Evolutionary conservation across 164 flowering plant genomes (phyloP).

Genomic region (Aristolochia californica): DNA sequence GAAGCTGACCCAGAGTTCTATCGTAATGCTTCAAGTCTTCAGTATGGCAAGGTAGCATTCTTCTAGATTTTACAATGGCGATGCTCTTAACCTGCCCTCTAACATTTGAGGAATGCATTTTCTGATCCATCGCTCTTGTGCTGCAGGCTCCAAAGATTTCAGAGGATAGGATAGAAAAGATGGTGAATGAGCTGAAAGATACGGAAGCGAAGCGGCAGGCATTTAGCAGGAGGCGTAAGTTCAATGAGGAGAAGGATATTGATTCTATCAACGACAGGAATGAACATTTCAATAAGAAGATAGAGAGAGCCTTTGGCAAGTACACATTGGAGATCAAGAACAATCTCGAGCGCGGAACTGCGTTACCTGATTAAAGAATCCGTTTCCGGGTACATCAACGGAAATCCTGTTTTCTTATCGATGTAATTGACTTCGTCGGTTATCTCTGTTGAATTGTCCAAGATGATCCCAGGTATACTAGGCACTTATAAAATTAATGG

Average conservation of each 20-base stretch:
- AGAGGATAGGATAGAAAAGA: slow-evolving; percentile 73
- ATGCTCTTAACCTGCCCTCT: not conserved
- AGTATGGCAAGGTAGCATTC: slow-evolving; percentile 74
- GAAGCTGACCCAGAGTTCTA: slow-evolving; percentile 97
- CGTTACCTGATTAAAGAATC: slow-evolving; percentile 68
- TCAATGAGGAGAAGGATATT: slow-evolving; percentile 88
- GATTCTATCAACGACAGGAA: slow-evolving; percentile 98
- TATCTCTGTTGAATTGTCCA: too few relatives aligned
- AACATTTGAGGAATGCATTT: not conserved
- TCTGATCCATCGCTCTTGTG: not conserved
- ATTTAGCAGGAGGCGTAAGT: slow-evolving; percentile 88
- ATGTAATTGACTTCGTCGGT: too few relatives aligned
- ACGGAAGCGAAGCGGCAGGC: slow-evolving; percentile 40
- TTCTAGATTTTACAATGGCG: not conserved
- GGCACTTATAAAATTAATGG: too few relatives aligned
- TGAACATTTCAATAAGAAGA: slow-evolving; percentile 99
- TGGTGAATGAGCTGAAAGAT: slow-evolving; percentile 86
- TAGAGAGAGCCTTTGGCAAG: slow-evolving; percentile 94
- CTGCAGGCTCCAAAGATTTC: slow-evolving; percentile 55
- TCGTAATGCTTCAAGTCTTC: slow-evolving; percentile 94
- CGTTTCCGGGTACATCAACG: not conserved
- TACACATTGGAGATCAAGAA: slow-evolving; percentile 95
- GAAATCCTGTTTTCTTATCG: too few relatives aligned
- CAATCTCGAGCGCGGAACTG: slow-evolving; percentile 96
- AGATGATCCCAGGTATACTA: too few relatives aligned